phyloP scores from a whole-genome alignment of 805 yeast genomes.

The Metschnikowia koreensis region DNA sequence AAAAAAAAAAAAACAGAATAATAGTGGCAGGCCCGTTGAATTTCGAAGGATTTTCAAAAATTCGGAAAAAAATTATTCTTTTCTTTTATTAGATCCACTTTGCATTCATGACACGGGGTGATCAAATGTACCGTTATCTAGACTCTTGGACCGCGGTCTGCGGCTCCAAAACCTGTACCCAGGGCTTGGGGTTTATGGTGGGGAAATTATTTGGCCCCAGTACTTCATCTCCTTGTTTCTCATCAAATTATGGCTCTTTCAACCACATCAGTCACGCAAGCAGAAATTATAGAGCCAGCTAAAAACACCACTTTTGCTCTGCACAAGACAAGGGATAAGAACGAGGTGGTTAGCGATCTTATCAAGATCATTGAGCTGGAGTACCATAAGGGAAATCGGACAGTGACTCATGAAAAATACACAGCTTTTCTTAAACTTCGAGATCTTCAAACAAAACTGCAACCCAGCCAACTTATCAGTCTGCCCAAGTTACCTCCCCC shows the following conservation, averaged over 20 bases:
- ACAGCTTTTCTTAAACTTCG: constrained; percentile 30
- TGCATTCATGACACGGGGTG: too few species aligned
- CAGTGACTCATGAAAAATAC: constrained; percentile 38
- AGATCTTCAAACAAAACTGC: constrained; percentile 11
- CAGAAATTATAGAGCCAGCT: neutral
- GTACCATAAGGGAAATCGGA: constrained; percentile 35
- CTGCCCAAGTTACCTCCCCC: constrained; percentile 29
- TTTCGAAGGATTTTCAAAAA: too few species aligned
- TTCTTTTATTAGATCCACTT: too few species aligned
- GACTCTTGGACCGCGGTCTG: neutral
- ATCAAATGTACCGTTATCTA: too few species aligned
- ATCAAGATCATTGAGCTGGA: constrained; percentile 34
- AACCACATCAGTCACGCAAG: neutral
- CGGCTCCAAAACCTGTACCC: constrained; percentile 5
- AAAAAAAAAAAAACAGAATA: too few species aligned
- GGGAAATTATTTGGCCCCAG: constrained; percentile 1
- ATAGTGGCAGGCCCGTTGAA: too few species aligned
- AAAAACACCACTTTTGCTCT: neutral
- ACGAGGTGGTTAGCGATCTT: constrained; percentile 8
- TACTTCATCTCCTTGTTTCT: neutral
- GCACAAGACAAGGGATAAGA: neutral
- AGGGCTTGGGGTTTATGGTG: neutral
- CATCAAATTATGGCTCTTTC: neutral
- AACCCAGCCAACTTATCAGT: neutral
- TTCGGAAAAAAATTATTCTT: too few species aligned